phyloP scores from a whole-genome alignment of 2,329 filamentous ascomycete species.

The Colletotrichum godetiae region DNA sequence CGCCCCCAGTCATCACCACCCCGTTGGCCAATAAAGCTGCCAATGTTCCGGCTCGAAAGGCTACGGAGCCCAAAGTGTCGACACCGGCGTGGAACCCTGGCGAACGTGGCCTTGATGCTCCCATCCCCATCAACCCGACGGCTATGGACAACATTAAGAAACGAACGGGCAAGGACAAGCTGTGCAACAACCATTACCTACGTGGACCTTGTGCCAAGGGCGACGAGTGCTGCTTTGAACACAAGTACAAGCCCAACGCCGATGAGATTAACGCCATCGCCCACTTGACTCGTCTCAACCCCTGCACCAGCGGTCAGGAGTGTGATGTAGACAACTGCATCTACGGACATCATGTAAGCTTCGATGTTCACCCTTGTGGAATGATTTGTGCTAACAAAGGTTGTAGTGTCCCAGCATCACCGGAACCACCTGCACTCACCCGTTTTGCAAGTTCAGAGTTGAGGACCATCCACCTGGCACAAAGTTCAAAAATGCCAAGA shows the following conservation, averaged over 20 bases:
- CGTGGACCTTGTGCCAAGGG: conserved; percentile 67
- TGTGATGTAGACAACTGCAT: conserved; percentile 69
- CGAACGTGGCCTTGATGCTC: conserved; percentile 64
- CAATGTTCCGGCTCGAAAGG: conserved; percentile 31
- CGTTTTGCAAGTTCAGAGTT: conserved; percentile 65
- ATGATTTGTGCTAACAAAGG: conserved; percentile 5
- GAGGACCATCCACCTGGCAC: conserved; percentile 69
- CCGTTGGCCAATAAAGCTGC: conserved; percentile 50
- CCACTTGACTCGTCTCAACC: conserved; percentile 66
- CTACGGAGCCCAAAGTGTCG: conserved; percentile 37
- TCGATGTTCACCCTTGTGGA: neutral
- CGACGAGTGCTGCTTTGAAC: conserved; percentile 67
- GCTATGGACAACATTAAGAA: conserved; percentile 67
- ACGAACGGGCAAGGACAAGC: conserved; percentile 64
- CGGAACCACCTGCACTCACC: conserved; percentile 63
- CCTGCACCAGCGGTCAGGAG: conserved; percentile 67
- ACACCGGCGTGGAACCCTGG: conserved; percentile 63
- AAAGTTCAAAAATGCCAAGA: conserved; percentile 55
- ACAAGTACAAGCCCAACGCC: conserved; percentile 62
- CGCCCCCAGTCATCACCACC: conserved; percentile 56
- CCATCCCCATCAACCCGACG: conserved; percentile 57
- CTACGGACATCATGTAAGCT: conserved; percentile 71
- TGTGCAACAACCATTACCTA: conserved; percentile 73
- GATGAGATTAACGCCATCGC: conserved; percentile 69
- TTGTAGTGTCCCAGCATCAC: conserved; percentile 64